Base-by-base conservation (phyloP, 1,284 basidiomycete species). In the Tilletia caries region DNA sequence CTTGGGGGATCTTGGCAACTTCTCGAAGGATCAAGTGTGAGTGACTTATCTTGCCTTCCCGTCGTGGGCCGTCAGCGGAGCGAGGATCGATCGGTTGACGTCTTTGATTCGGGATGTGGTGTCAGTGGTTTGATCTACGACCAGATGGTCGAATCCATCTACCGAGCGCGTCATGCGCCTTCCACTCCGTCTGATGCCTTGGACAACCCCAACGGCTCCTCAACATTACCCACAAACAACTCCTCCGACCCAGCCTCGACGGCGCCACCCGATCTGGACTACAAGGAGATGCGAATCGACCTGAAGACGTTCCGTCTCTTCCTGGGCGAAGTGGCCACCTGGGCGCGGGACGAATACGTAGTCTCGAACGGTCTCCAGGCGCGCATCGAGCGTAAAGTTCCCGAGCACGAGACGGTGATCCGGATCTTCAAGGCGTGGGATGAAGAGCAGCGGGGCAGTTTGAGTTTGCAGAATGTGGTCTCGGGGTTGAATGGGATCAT, bases 321-420 rank as follows among this genome's bases (percentile, higher is more conserved):
- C 85, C 84, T 99, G 75, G 92, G 92, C 75, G 94, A 97, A 83
- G 88, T 98, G 62, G 92, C 91, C 23, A 95, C 93, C 0, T 99
- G 96, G 96, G 95, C 95, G 1, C 86, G 96, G 75, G 91, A 96
- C 80, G 96, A 98, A 84, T 93, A 90, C 83, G 88, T 98, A 64
- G 93, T 97, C 20, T 80, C 78, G 25, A 83, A 82, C 66, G 81
- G 81, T 41, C 75, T 83, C 29, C 80, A 82, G 50, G 80, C 82
- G 69, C 73, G 81, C 13, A 76, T 81, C 13, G 81, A 83, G 71
- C 71, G 80, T 46, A 74, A 77, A 32, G 73, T 82, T 27, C 80
- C 80, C 3, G 81, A 83, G 29, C 73, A 81, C 67, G 79, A 73
- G 50, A 71, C 79, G 18, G 73, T 79, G 10, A 69, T 70, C 12